Percentiles rank a stretch among this genome's conserved stretches.
Evolutionary conservation across 495 filamentous ascomycete species (phyloP).

Genomic region (Penicillium atrosanguineum): DNA sequence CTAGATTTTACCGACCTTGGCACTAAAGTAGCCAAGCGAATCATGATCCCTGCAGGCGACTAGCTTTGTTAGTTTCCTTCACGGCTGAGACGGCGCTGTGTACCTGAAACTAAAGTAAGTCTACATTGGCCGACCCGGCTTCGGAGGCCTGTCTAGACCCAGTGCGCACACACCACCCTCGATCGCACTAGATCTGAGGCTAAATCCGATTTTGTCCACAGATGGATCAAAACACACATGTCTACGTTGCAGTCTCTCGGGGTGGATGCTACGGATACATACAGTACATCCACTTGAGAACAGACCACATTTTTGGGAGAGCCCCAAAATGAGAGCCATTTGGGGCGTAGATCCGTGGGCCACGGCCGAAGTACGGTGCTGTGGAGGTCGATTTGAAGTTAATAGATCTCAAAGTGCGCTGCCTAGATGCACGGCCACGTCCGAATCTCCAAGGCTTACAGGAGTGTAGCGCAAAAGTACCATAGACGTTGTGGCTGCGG

Average conservation of each 20-base stretch:
- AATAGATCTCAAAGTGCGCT: neutral
- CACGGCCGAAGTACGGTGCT: neutral
- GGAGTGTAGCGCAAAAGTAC: neutral
- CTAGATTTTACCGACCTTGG: neutral
- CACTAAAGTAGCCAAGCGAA: neutral
- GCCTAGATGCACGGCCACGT: neutral
- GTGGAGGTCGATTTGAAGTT: neutral
- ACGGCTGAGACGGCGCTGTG: neutral
- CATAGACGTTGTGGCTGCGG: no score
- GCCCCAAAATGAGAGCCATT: neutral
- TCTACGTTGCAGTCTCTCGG: neutral
- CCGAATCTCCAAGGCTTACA: no score
- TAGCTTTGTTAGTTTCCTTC: neutral
- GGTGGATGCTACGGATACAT: no score
- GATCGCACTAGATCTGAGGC: constrained; percentile 10
- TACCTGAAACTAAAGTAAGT: neutral
- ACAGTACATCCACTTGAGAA: no score
- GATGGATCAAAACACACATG: neutral
- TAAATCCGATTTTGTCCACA: neutral
- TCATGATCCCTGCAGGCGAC: neutral
- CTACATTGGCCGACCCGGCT: neutral
- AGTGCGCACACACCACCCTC: constrained; percentile 1
- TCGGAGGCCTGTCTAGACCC: constrained; percentile 8
- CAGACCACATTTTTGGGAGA: neutral
- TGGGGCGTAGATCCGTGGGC: constrained; percentile 11